Base-by-base conservation (phyloP, 306 rosid genomes). In the Acacia melanoxylon region DNA sequence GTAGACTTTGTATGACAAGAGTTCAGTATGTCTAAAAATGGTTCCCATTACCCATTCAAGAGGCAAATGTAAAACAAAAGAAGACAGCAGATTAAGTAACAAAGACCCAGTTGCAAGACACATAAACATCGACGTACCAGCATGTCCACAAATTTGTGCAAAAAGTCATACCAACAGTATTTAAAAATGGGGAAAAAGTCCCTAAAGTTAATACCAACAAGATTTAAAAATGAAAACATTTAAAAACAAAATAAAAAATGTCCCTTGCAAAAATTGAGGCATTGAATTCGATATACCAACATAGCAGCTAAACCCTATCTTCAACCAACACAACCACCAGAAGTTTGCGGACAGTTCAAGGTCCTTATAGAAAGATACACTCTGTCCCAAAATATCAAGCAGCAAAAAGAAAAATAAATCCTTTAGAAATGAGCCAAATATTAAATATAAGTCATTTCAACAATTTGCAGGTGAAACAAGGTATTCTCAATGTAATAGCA, bases 21-120 rank as follows among this genome's bases (percentile, higher is more conserved):
- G 69, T 20, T 29, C 72, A 62, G 67, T 20, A 45, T 24, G 37
- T 17, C 5, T n/a, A 72, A 76, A 76, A 24, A 13, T 10, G 8
- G n/a, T 69, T 72, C 54, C 19, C 49, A 20, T 19, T 54, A 19
- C 72, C 76, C 63, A 85, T 72, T 66, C 24, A 20, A 8, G 16
- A 74, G 33, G 71, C 22, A 81, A 67, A 78, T 27, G 72, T 52
- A 66, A 22, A 59, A 78, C 78, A 8, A 68, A 8, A 70, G 67
- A 77, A 76, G 72, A 52, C 25, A 51, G 58, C 42, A 66, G 41
- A 45, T 81, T 77, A 76, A 72, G 20, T 31, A 35, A 74, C 71
- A 68, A 20, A 51, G 51, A 78, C 2, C 41, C 42, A 10, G 72
- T 72, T 48, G 45, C 17, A 61, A 48, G 52, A 71, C 77, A 65